A percentile compares a stretch with the other conserved stretches of the same genome.
phyloP scores from a whole-genome alignment of 73 alveolate genomes.

The Paramecium sonneborni region DNA sequence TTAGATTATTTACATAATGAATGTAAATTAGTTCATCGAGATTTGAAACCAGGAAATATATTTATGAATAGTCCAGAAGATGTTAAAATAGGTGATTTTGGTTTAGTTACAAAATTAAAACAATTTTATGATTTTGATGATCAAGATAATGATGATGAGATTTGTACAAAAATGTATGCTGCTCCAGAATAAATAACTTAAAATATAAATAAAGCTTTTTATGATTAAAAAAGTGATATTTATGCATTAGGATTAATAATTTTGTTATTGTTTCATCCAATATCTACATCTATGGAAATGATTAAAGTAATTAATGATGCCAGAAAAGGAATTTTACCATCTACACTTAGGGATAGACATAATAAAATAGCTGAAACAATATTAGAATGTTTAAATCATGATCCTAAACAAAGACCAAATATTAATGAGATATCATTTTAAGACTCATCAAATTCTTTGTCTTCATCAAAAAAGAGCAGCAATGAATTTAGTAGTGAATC shows the following conservation, averaged over 20 bases:
- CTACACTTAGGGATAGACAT: constrained; percentile 11
- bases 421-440: background rate
- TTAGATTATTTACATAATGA: constrained; percentile 49
- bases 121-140: constrained; percentile 7
- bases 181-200: constrained; percentile 47
- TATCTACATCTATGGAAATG: constrained; percentile 48
- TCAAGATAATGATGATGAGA: background rate
- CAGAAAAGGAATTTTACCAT: constrained; percentile 51
- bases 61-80: constrained; percentile 51
- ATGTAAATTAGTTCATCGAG: constrained; percentile 63
- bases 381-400: background rate
- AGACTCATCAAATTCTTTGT: background rate
- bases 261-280: constrained; percentile 14
- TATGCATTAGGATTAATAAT: constrained; percentile 52
- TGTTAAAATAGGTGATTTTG: constrained; percentile 65
- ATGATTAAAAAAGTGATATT: constrained; percentile 45
- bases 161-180: constrained; percentile 50
- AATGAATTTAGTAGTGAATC: constrained; percentile 25
- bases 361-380: constrained; percentile 1
- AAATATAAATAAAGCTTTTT: background rate
- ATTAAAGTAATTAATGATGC: constrained; percentile 43
- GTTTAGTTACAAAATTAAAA: constrained; percentile 39
- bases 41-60: constrained; percentile 59
- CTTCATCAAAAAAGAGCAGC: constrained; percentile 23
- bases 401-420: constrained; percentile 7